These are phyloP conservation scores for Phaeotremella fagi DNA, from an alignment of 768 basidiomycete species.

Conservation along the genomic window DNA sequence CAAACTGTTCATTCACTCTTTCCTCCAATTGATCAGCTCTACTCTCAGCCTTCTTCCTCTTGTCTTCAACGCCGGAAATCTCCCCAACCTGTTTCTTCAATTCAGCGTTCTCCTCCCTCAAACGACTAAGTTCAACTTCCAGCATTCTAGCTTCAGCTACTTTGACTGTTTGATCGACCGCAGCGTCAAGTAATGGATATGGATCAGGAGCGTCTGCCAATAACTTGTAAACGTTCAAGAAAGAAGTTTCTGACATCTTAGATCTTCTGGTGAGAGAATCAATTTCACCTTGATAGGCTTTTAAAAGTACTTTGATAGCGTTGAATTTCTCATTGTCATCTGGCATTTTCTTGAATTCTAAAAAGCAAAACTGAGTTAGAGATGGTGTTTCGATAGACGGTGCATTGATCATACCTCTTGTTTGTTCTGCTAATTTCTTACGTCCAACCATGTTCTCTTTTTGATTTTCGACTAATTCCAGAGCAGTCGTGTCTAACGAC, in stretches of 20 bases:
- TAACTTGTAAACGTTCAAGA: conserved; percentile 94
- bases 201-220: conserved; percentile 96
- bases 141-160: conserved; percentile 73
- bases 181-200: conserved; percentile 89
- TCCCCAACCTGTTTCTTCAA: conserved; percentile 68
- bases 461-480: conserved; percentile 96
- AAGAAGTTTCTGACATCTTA: conserved; percentile 88
- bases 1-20: conserved; percentile 56
- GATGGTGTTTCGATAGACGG: neutral
- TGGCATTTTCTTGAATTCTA: conserved; percentile 94
- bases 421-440: conserved; percentile 90
- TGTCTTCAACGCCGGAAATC: conserved; percentile 59
- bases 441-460: conserved; percentile 93
- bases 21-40: conserved; percentile 75
- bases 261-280: conserved; percentile 90
- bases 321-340: conserved; percentile 76
- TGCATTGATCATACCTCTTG: conserved; percentile 64
- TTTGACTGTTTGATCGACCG: conserved; percentile 91
- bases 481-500: conserved; percentile 82
- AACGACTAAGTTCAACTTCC: conserved; percentile 65
- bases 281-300: conserved; percentile 95
- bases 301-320: conserved; percentile 84
- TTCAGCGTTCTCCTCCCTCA: conserved; percentile 77
- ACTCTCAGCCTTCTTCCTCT: conserved; percentile 69
- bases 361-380: neutral